phyloP scores from a whole-genome alignment of 257 asterid genomes.

The Solanum tarapatanum region DNA sequence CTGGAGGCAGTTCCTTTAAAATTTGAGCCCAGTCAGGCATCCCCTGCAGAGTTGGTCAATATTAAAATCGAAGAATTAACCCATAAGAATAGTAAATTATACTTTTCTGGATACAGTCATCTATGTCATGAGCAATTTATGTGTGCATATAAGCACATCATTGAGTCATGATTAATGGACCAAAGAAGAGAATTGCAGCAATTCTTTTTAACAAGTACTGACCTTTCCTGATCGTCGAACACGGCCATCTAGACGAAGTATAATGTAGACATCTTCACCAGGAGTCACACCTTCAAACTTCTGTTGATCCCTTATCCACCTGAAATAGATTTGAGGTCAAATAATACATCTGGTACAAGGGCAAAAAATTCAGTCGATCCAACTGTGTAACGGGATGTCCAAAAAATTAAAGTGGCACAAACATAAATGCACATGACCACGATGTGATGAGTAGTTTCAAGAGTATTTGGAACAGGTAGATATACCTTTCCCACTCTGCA shows the following conservation, averaged over 20 bases:
- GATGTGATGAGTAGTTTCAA: not conserved
- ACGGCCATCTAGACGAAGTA: conserved; percentile 97
- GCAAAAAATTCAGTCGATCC: not conserved
- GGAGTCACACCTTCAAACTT: conserved; percentile 81
- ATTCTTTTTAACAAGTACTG: conserved; percentile 5
- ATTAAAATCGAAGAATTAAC: not conserved
- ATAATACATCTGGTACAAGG: not conserved
- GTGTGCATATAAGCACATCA: not conserved
- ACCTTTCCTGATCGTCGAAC: conserved; percentile 94
- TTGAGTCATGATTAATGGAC: not conserved
- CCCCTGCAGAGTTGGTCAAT: conserved; percentile 39
- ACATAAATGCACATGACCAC: not conserved
- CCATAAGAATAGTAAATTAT: not conserved
- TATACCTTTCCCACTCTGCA: conserved; percentile 88
- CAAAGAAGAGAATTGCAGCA: not conserved
- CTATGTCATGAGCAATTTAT: not conserved
- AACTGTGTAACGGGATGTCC: not conserved
- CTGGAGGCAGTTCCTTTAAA: conserved; percentile 71
- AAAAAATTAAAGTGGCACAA: not conserved
- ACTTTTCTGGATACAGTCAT: not conserved
- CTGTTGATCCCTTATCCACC: conserved; percentile 96
- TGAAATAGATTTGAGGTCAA: conserved; percentile 9
- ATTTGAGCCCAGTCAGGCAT: conserved; percentile 97
- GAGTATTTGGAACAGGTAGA: conserved; percentile 1
- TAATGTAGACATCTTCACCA: conserved; percentile 86